Evolutionary conservation across 495 filamentous ascomycete species (phyloP).

Genomic region (Tuber melanosporum): DNA sequence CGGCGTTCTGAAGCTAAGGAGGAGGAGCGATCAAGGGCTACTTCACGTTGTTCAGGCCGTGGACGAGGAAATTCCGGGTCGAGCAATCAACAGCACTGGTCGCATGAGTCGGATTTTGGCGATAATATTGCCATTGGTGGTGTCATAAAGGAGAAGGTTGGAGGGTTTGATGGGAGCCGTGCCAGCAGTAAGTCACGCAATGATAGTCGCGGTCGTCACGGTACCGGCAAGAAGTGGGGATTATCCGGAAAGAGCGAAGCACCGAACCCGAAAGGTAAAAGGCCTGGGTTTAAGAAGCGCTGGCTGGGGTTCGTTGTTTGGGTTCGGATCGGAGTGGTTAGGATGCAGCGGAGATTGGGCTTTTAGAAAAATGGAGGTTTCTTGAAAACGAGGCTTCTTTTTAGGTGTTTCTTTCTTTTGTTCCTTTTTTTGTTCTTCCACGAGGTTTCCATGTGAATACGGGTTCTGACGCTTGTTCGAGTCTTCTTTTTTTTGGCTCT

Average conservation of each 20-base stretch:
- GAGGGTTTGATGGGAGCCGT: background rate
- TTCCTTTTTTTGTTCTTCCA: background rate
- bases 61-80: conserved; percentile 36
- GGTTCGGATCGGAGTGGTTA: conserved; percentile 41
- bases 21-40: conserved; percentile 35
- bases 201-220: conserved; percentile 19
- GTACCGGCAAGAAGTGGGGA: conserved; percentile 36
- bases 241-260: conserved; percentile 9
- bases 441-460: background rate
- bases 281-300: conserved; percentile 34
- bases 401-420: background rate
- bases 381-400: background rate
- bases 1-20: conserved; percentile 39
- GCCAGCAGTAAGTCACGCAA: background rate
- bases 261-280: conserved; percentile 8
- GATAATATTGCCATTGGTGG: conserved; percentile 15
- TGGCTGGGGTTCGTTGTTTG: conserved; percentile 42
- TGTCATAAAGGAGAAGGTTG: background rate
- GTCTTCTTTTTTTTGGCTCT: conserved; percentile 7
- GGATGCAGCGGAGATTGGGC: conserved; percentile 39
- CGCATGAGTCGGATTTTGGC: background rate
- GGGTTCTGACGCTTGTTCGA: background rate
- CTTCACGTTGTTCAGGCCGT: conserved; percentile 34
- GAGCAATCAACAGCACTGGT: conserved; percentile 34
- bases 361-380: conserved; percentile 21